These are phyloP conservation scores for Chloropicon primus DNA, from an alignment of 139 green algal species.

Conservation along the genomic window DNA sequence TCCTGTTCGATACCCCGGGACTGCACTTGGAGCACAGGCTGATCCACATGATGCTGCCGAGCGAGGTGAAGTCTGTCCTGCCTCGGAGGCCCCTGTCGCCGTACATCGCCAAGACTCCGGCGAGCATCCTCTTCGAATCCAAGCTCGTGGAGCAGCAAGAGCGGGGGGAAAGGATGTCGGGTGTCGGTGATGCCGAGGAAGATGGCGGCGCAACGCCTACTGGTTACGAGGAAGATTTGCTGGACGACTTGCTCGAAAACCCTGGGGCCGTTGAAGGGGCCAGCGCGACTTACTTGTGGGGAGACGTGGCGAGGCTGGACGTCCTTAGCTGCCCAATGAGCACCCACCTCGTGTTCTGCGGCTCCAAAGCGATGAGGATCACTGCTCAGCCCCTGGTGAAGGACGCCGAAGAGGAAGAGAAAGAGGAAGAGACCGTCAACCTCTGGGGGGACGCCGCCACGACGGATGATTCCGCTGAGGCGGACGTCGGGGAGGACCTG, in stretches of 20 bases:
- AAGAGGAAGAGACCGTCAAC: neutral
- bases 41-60: conserved; percentile 52
- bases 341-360: neutral
- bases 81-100: neutral
- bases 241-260: no score
- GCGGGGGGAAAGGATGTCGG: neutral
- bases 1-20: conserved; percentile 71
- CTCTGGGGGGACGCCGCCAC: no score
- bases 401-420: neutral
- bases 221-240: neutral
- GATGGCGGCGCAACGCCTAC: no score
- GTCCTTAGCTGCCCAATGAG: neutral
- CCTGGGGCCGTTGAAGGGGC: no score
- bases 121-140: neutral
- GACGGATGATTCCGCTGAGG: no score
- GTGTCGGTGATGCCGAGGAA: neutral
- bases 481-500: neutral
- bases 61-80: neutral
- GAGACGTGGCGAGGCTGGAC: neutral
- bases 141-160: no score
- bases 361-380: neutral
- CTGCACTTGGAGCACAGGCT: conserved; percentile 86
- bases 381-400: neutral
- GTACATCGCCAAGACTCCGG: neutral
- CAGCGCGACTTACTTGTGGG: neutral